Percentiles rank a stretch among this genome's conserved stretches.
Conservation (phyloP, 371 early-diverging fungal genomes). For the Cokeromyces recurvatus region DNA sequence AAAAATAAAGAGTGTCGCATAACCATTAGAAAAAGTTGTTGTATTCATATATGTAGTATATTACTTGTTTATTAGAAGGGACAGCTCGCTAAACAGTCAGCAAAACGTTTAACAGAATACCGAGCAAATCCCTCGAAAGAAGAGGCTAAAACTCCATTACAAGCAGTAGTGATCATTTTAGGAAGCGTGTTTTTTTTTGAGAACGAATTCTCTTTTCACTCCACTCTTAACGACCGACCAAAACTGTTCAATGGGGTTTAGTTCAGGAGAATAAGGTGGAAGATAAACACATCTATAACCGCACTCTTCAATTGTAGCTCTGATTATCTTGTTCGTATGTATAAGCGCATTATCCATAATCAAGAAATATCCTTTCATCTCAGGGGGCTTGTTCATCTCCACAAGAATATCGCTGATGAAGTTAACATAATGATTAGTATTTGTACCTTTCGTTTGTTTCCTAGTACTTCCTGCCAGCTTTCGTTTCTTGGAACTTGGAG, state of each 20-base stretch:
- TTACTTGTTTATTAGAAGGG: constrained; percentile 4
- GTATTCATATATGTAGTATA: background rate
- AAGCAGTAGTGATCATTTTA: constrained; percentile 10
- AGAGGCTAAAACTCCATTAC: constrained; percentile 5
- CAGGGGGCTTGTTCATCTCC: constrained; percentile 9
- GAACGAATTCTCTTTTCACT: constrained; percentile 8
- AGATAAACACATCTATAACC: background rate
- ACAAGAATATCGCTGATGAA: background rate
- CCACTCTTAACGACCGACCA: constrained; percentile 12
- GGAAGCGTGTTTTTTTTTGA: constrained; percentile 14
- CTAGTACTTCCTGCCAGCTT: constrained; percentile 1
- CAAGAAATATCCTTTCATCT: constrained; percentile 6
- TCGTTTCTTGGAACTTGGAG: constrained; percentile 3
- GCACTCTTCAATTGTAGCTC: background rate
- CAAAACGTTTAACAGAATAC: constrained; percentile 7
- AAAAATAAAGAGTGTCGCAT: constrained; percentile 4
- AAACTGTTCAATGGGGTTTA: constrained; percentile 20
- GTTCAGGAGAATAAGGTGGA: constrained; percentile 15
- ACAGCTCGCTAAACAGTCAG: constrained; percentile 5
- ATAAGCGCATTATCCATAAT: constrained; percentile 9
- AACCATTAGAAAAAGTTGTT: constrained; percentile 2
- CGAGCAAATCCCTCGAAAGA: constrained; percentile 6
- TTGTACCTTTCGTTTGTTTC: constrained; percentile 4
- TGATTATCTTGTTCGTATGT: constrained; percentile 4
- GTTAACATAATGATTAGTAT: background rate